Evolutionary conservation across 2,329 filamentous ascomycete genomes (phyloP).

Genomic region (Pseudopithomyces maydicus): DNA sequence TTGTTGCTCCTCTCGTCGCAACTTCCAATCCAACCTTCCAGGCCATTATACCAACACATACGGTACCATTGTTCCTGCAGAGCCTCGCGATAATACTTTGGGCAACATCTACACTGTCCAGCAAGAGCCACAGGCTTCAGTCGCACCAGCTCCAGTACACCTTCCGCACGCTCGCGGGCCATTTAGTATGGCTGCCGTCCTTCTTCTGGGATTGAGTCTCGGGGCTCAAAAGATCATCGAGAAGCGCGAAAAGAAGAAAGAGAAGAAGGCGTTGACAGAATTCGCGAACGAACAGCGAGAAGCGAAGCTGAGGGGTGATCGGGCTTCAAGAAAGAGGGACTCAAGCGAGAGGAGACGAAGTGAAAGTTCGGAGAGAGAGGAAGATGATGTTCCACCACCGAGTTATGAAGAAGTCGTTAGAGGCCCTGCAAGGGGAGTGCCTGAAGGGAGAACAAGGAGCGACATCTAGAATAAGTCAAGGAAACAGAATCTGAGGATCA

Average conservation of each 20-base stretch:
- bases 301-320: slow-evolving; percentile 7
- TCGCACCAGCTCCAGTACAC: not conserved
- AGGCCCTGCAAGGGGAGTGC: not conserved
- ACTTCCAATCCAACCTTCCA: not conserved
- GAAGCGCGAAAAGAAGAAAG: slow-evolving; percentile 9
- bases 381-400: slow-evolving; percentile 2
- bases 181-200: slow-evolving; percentile 7
- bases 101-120: not conserved
- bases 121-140: not conserved
- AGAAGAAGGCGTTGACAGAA: not conserved
- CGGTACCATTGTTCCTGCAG: not conserved
- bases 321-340: not conserved
- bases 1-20: slow-evolving; percentile 3
- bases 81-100: not conserved
- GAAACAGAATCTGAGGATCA: too few species aligned
- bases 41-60: not conserved
- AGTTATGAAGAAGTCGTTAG: slow-evolving; percentile 11
- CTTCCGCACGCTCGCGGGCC: not conserved
- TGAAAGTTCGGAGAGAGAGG: slow-evolving; percentile 4
- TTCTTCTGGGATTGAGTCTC: slow-evolving; percentile 2
- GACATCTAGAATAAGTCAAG: not conserved
- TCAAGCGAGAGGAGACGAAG: not conserved
- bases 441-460: not conserved
- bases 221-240: slow-evolving; percentile 7
- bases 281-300: slow-evolving; percentile 4